phyloP scores from a whole-genome alignment of 345 rosid genomes.

The Gossypium ekmanianum region DNA sequence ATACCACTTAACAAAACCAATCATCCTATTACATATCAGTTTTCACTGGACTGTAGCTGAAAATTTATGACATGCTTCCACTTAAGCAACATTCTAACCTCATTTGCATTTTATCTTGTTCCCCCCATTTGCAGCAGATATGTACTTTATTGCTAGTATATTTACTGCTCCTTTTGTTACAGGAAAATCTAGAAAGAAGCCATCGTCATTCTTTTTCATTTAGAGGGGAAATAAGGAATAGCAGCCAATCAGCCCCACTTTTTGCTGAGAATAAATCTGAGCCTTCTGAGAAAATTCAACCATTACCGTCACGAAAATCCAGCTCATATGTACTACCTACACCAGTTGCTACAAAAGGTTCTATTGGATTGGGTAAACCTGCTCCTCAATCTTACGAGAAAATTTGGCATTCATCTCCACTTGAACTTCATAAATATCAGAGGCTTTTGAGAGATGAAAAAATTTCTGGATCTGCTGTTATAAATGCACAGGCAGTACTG shows the following conservation, averaged over 20 bases:
- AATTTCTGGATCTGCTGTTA: conserved; percentile 32
- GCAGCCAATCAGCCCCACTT: conserved; percentile 84
- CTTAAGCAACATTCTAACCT: not conserved
- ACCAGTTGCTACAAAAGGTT: conserved; percentile 61
- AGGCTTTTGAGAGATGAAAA: conserved; percentile 36
- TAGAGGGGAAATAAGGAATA: conserved; percentile 34
- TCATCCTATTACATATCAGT: conserved; percentile 7
- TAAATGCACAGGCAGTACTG: conserved; percentile 35
- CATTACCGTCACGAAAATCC: conserved; percentile 52
- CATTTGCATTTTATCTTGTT: conserved; percentile 1
- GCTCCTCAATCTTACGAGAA: conserved; percentile 36
- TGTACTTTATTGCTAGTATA: conserved; percentile 1
- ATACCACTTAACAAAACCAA: not conserved
- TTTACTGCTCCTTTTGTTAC: conserved; percentile 21
- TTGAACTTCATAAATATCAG: conserved; percentile 42
- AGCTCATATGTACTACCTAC: conserved; percentile 85
- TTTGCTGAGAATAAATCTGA: conserved; percentile 46
- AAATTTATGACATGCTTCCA: not conserved
- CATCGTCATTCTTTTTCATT: conserved; percentile 38
- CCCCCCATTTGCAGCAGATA: not conserved
- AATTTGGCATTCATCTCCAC: conserved; percentile 73
- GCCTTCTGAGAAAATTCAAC: conserved; percentile 50
- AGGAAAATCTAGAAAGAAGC: conserved; percentile 44
- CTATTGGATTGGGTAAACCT: conserved; percentile 31
- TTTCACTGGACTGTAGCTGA: not conserved